phyloP scores from a whole-genome alignment of 345 rosid genomes.

The Dipteronia sinensis region DNA sequence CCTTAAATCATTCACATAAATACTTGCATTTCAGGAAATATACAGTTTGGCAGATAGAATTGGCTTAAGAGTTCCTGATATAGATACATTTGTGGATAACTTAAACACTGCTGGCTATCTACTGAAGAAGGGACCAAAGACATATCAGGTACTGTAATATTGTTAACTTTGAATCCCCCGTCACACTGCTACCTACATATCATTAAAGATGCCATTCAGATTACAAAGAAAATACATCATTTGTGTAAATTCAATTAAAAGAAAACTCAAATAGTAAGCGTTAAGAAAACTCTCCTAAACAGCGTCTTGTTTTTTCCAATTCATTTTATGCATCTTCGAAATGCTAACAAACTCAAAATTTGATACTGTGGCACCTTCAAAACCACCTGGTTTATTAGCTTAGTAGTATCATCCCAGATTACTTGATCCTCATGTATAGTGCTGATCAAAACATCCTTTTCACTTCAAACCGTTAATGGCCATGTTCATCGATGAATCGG shows the following conservation, averaged over 20 bases:
- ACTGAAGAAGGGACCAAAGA: slow-evolving; percentile 91
- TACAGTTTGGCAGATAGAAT: slow-evolving; percentile 93
- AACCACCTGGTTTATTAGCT: not conserved
- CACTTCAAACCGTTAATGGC: not conserved
- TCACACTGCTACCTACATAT: not conserved
- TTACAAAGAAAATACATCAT: not conserved
- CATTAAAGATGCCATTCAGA: not conserved
- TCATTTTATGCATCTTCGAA: not conserved
- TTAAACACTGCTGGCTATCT: slow-evolving; percentile 83
- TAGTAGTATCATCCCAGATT: not conserved
- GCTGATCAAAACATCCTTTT: not conserved
- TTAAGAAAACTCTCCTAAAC: not conserved
- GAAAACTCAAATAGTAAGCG: not conserved
- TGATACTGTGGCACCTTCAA: not conserved
- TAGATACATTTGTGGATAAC: slow-evolving; percentile 83
- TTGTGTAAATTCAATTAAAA: not conserved
- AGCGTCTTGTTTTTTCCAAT: not conserved
- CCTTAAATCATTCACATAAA: not conserved
- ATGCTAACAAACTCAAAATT: not conserved
- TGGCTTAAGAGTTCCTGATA: slow-evolving; percentile 83
- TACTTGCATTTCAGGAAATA: slow-evolving; percentile 65
- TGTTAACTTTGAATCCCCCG: not conserved
- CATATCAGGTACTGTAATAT: slow-evolving; percentile 68
- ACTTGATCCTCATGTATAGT: not conserved
- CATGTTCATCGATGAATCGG: not conserved